Evolutionary conservation across 2,329 filamentous ascomycete genomes (phyloP), one percentile per base, ranked within the genome.

Genomic region (Curvularia sp.): DNA sequence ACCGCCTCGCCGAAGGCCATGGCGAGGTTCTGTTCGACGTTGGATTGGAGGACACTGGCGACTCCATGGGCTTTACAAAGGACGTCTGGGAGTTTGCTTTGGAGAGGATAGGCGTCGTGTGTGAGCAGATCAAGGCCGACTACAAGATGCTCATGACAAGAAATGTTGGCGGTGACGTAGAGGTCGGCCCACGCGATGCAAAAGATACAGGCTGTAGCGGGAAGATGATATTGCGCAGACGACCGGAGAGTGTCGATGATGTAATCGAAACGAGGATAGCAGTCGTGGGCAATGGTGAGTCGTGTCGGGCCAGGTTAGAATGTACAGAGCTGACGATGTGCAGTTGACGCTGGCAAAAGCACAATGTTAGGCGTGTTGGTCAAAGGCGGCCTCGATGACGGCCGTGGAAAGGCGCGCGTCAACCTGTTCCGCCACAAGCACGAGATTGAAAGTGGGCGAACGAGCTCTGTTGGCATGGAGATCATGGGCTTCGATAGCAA

Each of bases 351-450:
- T 9, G 95, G 95, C 0, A 99, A 99, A 80, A 96, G 92, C 74
- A 98, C 95, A 27, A 90, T 98, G 86, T 82, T 99, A 2, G 95
- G 95, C 42, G 95, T 99, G 1, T 82, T 99, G 5, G 95, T 98
- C 6, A 98, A 98, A 78, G 95, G 95, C 5, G 91, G 91, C 50
- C 87, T 99, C 1, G 95, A 99, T 70, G 95, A 99, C 78, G 95
- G 95, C 15, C 86, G 95, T 73, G 95, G 95, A 12, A 94, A 91
- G 77, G 94, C 95, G 45, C 89, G 95, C 61, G 91, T 99, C 50
- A 98, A 97, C 65, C 87, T 99, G 12, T 99, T 99, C 80, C 87
- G 95, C 15, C 95, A 99, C 78, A 98, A 99, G 79, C 95, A 99
- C 73, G 95, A 99, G 79, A 90, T 98, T 39, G 95, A 99, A 78